Evolutionary conservation across 192 early-diverging fungal species (phyloP), one percentile per base, ranked within the genome.

Genomic region (Geranomyces michiganensis): DNA sequence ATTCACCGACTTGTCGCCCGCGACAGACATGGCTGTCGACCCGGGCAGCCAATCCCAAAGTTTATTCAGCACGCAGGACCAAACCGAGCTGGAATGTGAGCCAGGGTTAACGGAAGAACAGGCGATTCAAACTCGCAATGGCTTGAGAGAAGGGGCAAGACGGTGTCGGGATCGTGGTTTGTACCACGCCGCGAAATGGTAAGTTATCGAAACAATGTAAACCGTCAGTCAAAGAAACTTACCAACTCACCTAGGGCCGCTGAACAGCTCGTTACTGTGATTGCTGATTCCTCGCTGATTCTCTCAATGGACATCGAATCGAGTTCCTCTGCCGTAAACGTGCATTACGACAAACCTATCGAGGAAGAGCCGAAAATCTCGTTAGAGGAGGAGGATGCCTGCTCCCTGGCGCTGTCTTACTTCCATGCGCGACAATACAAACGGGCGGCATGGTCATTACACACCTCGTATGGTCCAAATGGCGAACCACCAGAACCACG

Each of bases 401-500:
- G 73, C 56, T 26, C 29, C 7, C 65, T 79, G 5, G 81, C 78
- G 22, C 49, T 65, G 43, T 61, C 77, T 13, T 79, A 75, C 66
- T 79, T 83, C 46, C 67, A 79, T 30, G 41, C 61, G 33, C 53
- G 68, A 36, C 80, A 83, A 62, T 77, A 77, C 55, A 68, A 67
- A 32, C 76, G 82, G 6, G 77, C 74, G 27, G 76, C 70, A 19
- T 53, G 65, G 48, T 19, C 36, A 7, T 53, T 82, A 27, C 32
- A 49, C 13, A 8, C 10, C 5, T 41, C 62, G 2, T 43, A 13
- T 17, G 58, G 31, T 9, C 17, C 31, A 17, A 27, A 60, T 19
- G 58, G 29, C 8, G 29, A 60, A 8, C 6, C 6, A 27, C n/a
- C 51, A 24, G 19, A n/a, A 9, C 51, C 51, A 53, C 19, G 51